Evolutionary conservation across 176 grass and related monocot species (phyloP), one percentile per base, ranked within the genome.

Genomic region (Aegilops bicornis): DNA sequence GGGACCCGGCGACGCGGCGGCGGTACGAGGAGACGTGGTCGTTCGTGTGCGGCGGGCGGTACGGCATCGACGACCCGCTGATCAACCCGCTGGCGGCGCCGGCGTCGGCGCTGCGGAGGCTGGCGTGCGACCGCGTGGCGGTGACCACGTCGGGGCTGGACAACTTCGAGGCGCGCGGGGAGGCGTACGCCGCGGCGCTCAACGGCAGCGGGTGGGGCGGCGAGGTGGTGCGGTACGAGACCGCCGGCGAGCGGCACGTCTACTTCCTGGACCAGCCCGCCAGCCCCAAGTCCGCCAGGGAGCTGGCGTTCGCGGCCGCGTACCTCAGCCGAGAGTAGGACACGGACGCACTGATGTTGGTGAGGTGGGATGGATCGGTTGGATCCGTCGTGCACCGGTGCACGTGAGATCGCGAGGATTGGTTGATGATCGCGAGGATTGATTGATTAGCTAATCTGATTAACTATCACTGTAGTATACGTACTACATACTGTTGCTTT

Each of bases 11-110:
- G n/a, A 20, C 2, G 65, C 85, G 91, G 83, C 81, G 75, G 23
- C 45, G 39, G 87, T 77, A 92, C 85, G 95, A 98, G 85, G 78
- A 2, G 61, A 87, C 85, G 84, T 95, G 95, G 95, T 59, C 73
- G 3, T 95, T 95, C 82, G 64, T 89, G 45, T 93, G 87, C 83
- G 83, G 22, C 37, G 84, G 86, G 58, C 76, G 7, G 82, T 90
- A 87, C 69, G 82, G 85, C 39, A 79, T 93, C 36, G 95, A 98
- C 87, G 82, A 93, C 76, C 93, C 91, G 27, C 76, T 64, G 35
- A 89, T 95, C 59, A 72, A 98, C 79, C 95, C 95, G 86, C 78
- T 85, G 48, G 82, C 64, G 54, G 73, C 81, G 69, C 87, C 82
- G 10, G 77, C 68, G 13, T 12, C 63, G 10, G 30, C 77, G 85